Base-by-base conservation (phyloP, 192 early-diverging fungal species). In the Rhizophagus prolifer region DNA sequence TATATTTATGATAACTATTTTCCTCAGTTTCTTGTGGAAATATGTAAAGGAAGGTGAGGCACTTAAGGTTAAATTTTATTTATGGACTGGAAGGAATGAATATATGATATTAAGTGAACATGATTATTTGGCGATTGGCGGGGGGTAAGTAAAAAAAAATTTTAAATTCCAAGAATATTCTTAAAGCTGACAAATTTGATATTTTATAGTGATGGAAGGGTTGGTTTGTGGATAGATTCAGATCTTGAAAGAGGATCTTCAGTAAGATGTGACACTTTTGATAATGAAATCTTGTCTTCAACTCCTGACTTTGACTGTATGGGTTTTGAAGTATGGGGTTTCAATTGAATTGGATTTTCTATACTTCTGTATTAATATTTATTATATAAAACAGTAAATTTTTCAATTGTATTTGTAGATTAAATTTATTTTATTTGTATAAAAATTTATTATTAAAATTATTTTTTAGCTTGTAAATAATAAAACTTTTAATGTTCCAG, bases 71-170 rank as follows among this genome's bases (percentile, higher is more conserved):
- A 67, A 87, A 70, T 83, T 84, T 47, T 95, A 90, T 82, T 85
- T 85, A 46, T 93, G 91, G 83, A 87, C 91, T 14, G 93, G 92
- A 66, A 88, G 85, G 41, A 95, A 95, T 72, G 92, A 95, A 66
- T 95, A 93, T 76, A 89, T 93, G 83, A 86, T 95, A 23, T 79
- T 92, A 36, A 89, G 88, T 28, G 92, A 94, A 70, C 84, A 86
- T 2, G 88, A 90, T 34, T 94, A 91, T 80, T 85, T 95, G 14
- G 92, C 92, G 21, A 82, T 95, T 69, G 94, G 94, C 34, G 92
- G 94, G 66, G 94, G 89, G 86, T 87, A 84, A 77, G 76, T 62
- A 23, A 66, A 26, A 79, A 14, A 8, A 30, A n/a, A 23, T n/a
- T 8, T 60, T 38, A 21, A 28, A 4, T 47, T 50, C 5, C 28